These are phyloP conservation scores for Malbranchea zuffiana DNA, from an alignment of 2,329 filamentous ascomycete genomes.

Conservation along the genomic window DNA sequence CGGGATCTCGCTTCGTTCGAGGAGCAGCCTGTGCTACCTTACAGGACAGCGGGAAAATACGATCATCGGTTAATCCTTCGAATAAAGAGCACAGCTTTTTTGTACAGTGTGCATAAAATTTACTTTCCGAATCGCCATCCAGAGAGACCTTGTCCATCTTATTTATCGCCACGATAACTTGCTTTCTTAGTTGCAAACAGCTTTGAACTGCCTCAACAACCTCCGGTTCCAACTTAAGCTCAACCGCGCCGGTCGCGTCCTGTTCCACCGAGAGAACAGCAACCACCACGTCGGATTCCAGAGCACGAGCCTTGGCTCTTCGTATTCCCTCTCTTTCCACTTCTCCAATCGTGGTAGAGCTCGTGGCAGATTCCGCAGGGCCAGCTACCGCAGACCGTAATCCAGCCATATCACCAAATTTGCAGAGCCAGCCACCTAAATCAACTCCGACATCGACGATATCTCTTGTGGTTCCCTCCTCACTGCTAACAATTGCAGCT, in stretches of 20 bases:
- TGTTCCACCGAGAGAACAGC: conserved; percentile 65
- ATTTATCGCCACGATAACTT: conserved; percentile 50
- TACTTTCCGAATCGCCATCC: conserved; percentile 11
- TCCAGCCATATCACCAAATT: conserved; percentile 91
- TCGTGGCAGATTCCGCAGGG: conserved; percentile 7
- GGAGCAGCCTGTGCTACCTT: conserved; percentile 39
- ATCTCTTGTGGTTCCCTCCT: conserved; percentile 89
- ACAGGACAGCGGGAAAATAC: conserved; percentile 61
- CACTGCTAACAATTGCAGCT: conserved; percentile 85
- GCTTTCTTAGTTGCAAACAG: conserved; percentile 40
- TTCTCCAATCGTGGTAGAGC: conserved; percentile 45
- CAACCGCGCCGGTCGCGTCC: conserved; percentile 20
- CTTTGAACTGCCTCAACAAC: conserved; percentile 44
- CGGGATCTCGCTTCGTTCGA: conserved; percentile 38
- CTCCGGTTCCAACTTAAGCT: conserved; percentile 39
- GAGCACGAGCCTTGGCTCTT: conserved; percentile 67
- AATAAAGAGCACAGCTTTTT: conserved; percentile 12
- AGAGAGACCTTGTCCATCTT: conserved; percentile 50
- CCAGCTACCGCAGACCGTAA: conserved; percentile 46
- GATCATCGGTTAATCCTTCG: conserved; percentile 22
- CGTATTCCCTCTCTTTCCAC: conserved; percentile 87
- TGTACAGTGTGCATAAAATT: conserved; percentile 8
- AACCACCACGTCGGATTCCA: conserved; percentile 75
- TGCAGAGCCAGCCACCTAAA: conserved; percentile 78
- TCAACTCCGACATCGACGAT: conserved; percentile 87